A percentile compares a stretch with the other conserved stretches of the same genome.
phyloP scores from a whole-genome alignment of 2,329 filamentous ascomycete genomes.

The Harringtonia lauricola region DNA sequence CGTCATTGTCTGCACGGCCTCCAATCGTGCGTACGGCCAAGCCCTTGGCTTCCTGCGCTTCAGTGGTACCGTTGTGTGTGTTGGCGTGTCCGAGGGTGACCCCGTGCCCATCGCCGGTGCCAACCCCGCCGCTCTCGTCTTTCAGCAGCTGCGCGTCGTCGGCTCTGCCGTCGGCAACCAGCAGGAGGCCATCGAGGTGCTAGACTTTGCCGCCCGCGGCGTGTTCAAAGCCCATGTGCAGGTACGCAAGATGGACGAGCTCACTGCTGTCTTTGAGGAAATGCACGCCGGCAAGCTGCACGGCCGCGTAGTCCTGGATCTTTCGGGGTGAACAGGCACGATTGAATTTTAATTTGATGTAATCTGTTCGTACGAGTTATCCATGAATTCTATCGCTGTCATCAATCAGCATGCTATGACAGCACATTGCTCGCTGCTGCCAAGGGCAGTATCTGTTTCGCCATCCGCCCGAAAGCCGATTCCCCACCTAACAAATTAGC shows the following conservation, averaged over 20 bases:
- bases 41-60: conserved; percentile 26
- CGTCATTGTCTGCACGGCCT: conserved; percentile 44
- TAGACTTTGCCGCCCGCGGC: conserved; percentile 46
- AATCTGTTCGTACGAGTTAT: no score
- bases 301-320: conserved; percentile 34
- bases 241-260: conserved; percentile 43
- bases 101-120: conserved; percentile 30
- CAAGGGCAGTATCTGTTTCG: no score
- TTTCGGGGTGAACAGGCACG: background rate
- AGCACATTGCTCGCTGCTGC: no score
- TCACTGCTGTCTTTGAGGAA: conserved; percentile 41
- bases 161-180: conserved; percentile 38
- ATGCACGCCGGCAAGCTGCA: conserved; percentile 34
- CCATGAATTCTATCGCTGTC: no score
- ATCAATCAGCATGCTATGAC: no score
- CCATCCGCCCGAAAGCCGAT: no score
- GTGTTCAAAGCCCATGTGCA: conserved; percentile 46
- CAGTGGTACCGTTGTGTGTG: conserved; percentile 1
- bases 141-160: conserved; percentile 22
- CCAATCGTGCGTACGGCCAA: conserved; percentile 29
- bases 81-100: conserved; percentile 27
- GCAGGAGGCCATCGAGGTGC: conserved; percentile 50
- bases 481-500: no score
- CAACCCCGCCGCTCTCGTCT: conserved; percentile 29
- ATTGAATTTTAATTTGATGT: no score